Percentiles rank a stretch among this genome's conserved stretches.
phyloP scores from a whole-genome alignment of 2,329 filamentous ascomycete genomes.

The Cytospora piceae region DNA sequence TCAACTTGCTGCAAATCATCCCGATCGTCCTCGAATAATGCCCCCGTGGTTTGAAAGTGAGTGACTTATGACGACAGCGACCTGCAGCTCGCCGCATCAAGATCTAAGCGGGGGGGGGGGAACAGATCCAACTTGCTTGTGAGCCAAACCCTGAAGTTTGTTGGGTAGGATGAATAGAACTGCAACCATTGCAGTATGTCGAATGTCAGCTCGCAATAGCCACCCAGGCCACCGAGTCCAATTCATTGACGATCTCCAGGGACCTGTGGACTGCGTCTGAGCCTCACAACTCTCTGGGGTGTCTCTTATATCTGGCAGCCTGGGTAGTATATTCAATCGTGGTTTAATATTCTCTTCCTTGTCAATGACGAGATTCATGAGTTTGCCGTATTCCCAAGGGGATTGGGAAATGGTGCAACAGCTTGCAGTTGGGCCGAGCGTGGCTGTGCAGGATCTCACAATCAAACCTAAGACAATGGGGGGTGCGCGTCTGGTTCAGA shows the following conservation, averaged over 20 bases:
- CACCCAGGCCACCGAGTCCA: background rate
- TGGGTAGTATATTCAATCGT: background rate
- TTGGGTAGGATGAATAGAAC: background rate
- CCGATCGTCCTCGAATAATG: background rate
- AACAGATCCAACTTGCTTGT: background rate
- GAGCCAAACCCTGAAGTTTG: background rate
- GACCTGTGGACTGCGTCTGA: background rate
- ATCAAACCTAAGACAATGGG: slow-evolving; percentile 26
- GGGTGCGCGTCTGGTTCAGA: slow-evolving; percentile 21
- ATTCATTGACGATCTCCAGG: background rate
- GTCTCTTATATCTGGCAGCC: background rate
- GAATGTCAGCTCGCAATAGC: background rate
- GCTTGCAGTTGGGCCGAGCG: slow-evolving; percentile 25
- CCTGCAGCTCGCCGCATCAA: background rate
- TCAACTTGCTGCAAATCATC: slow-evolving; percentile 4
- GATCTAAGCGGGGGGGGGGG: background rate
- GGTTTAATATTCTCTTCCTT: slow-evolving; percentile 5
- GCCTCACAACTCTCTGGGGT: background rate
- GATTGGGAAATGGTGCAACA: slow-evolving; percentile 7
- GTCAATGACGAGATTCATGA: slow-evolving; percentile 24
- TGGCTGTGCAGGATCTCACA: slow-evolving; percentile 28
- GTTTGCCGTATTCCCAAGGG: slow-evolving; percentile 10
- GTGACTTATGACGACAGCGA: slow-evolving; percentile 1
- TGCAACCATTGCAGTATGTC: background rate
- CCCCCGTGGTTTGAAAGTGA: background rate